These are phyloP conservation scores for Ogataea neopini DNA, from an alignment of 805 yeast species.

Conservation along the genomic window DNA sequence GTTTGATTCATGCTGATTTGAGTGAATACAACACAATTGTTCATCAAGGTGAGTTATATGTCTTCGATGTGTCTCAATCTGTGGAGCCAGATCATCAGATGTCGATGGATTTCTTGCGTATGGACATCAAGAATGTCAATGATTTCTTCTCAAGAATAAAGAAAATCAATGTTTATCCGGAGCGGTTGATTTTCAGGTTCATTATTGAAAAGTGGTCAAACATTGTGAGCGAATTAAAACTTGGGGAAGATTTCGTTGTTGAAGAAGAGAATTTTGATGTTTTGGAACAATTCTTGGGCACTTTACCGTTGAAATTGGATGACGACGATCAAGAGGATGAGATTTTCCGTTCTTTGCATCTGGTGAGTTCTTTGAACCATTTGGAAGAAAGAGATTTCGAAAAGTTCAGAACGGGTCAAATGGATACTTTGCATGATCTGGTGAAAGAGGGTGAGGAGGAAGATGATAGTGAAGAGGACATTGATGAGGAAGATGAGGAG, in stretches of 20 bases:
- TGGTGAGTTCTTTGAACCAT: constrained; percentile 78
- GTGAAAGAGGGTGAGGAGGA: constrained; percentile 37
- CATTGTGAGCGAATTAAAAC: constrained; percentile 16
- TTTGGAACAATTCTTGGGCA: constrained; percentile 43
- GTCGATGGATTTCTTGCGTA: constrained; percentile 90
- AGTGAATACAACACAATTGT: constrained; percentile 92
- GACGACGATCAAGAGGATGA: constrained; percentile 65
- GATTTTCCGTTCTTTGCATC: constrained; percentile 77
- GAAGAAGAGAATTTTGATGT: constrained; percentile 43
- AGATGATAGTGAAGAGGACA: constrained; percentile 24
- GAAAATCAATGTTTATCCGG: constrained; percentile 77
- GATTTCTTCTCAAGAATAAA: constrained; percentile 75
- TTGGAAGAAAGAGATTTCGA: constrained; percentile 88
- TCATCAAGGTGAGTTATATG: constrained; percentile 73
- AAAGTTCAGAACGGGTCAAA: constrained; percentile 75
- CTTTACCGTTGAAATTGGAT: constrained; percentile 58
- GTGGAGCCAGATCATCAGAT: constrained; percentile 98
- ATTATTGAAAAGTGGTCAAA: constrained; percentile 52
- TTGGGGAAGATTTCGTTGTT: constrained; percentile 32
- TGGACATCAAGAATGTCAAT: constrained; percentile 96
- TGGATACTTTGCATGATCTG: constrained; percentile 70
- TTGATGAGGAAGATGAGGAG: constrained; percentile 21
- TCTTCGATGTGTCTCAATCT: constrained; percentile 95
- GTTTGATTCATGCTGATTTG: constrained; percentile 93
- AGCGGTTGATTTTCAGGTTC: constrained; percentile 77